phyloP scores from a whole-genome alignment of 2,329 filamentous ascomycete genomes.

The Penicillium oxalicum region DNA sequence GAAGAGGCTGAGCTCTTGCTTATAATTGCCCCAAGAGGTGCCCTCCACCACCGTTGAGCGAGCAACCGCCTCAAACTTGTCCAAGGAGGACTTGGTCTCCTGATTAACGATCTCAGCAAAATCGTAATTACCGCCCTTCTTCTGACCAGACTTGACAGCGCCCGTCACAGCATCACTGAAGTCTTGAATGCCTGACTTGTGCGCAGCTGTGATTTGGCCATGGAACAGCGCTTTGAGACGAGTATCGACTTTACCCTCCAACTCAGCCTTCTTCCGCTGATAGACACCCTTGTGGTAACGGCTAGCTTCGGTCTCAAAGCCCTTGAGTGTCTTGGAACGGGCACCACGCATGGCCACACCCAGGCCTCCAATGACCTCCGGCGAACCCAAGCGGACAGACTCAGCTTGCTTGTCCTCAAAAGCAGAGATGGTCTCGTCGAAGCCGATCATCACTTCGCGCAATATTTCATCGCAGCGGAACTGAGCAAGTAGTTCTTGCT shows the following conservation, averaged over 20 bases:
- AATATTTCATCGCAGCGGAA: conserved; percentile 97
- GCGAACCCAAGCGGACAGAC: conserved; percentile 64
- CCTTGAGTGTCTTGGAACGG: conserved; percentile 65
- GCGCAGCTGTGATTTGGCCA: conserved; percentile 79
- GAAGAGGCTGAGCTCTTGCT: conserved; percentile 70
- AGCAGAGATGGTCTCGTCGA: conserved; percentile 74
- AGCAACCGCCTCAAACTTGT: conserved; percentile 70
- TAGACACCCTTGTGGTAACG: conserved; percentile 97
- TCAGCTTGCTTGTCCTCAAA: conserved; percentile 82
- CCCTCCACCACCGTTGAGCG: conserved; percentile 68
- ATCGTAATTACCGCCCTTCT: conserved; percentile 83
- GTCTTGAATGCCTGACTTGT: conserved; percentile 76
- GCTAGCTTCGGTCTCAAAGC: conserved; percentile 86
- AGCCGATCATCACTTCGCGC: conserved; percentile 75
- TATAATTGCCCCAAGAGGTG: conserved; percentile 83
- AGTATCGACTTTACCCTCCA: conserved; percentile 81
- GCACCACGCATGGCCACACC: conserved; percentile 67
- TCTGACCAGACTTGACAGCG: conserved; percentile 86
- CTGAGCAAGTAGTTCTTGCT: conserved; percentile 93
- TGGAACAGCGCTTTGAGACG: conserved; percentile 82
- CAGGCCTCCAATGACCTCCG: conserved; percentile 66
- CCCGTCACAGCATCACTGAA: conserved; percentile 84
- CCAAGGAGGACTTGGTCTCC: conserved; percentile 71
- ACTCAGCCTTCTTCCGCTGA: conserved; percentile 72
- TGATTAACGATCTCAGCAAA: conserved; percentile 87